phyloP scores from a whole-genome alignment of 768 basidiomycete species.

The Lactarius akahatsu region DNA sequence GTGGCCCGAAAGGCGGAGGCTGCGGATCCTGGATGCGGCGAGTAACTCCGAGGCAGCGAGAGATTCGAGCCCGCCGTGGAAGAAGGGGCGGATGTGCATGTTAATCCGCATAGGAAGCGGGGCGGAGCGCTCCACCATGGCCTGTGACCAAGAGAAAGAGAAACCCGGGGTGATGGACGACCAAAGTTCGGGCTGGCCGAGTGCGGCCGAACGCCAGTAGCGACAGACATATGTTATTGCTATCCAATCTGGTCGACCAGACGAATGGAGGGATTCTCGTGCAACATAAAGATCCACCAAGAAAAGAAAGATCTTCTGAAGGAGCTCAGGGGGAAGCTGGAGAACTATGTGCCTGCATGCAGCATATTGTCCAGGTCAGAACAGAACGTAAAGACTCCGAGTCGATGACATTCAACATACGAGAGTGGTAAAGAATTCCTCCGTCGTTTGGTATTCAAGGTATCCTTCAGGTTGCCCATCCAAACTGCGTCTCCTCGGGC shows the following conservation, averaged over 20 bases:
- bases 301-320: neutral
- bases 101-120: constrained; percentile 16
- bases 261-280: neutral
- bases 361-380: neutral
- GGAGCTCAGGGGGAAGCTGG: constrained; percentile 5
- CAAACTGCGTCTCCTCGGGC: neutral
- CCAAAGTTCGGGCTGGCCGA: constrained; percentile 22
- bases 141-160: constrained; percentile 17
- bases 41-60: constrained; percentile 1
- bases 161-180: constrained; percentile 15
- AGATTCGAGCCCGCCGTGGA: constrained; percentile 3
- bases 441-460: neutral
- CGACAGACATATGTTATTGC: constrained; percentile 17
- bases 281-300: neutral
- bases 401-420: constrained; percentile 6
- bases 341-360: neutral
- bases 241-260: constrained; percentile 13
- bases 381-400: too few species aligned
- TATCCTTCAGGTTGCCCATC: neutral
- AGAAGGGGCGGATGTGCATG: constrained; percentile 8
- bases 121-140: constrained; percentile 23
- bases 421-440: neutral
- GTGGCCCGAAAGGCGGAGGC: constrained; percentile 17
- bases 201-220: constrained; percentile 19
- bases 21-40: constrained; percentile 12